Conservation (phyloP, 192 early-diverging fungal genomes). For the Entrophospora sp. region DNA sequence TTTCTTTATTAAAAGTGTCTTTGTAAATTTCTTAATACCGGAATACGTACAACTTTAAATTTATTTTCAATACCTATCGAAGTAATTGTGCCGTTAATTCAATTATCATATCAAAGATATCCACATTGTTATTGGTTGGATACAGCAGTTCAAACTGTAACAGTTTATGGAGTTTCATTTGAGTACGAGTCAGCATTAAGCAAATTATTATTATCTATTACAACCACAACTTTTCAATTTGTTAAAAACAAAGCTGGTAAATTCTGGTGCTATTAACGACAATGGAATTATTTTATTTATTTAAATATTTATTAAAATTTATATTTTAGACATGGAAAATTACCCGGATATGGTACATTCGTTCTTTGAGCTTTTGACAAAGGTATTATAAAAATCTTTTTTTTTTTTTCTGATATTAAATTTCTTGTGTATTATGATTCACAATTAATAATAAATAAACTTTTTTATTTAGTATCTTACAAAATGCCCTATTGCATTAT, state of each 20-base stretch:
- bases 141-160: constrained; percentile 34
- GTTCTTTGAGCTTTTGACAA: constrained; percentile 39
- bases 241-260: constrained; percentile 23
- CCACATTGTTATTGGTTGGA: constrained; percentile 41
- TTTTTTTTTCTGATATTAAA: too few relatives aligned
- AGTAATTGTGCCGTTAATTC: constrained; percentile 25
- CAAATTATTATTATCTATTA: constrained; percentile 14
- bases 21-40: constrained; percentile 38
- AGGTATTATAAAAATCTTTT: too few relatives aligned
- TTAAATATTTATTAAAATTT: neutral
- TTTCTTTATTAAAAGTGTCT: too few relatives aligned
- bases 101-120: constrained; percentile 29
- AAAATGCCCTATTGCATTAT: constrained; percentile 44
- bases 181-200: constrained; percentile 22
- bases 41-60: constrained; percentile 35
- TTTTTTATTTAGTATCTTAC: constrained; percentile 31
- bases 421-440: too few relatives aligned
- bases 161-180: constrained; percentile 47
- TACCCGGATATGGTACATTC: constrained; percentile 41
- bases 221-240: constrained; percentile 19
- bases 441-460: too few relatives aligned
- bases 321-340: constrained; percentile 42
- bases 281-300: neutral
- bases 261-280: too few relatives aligned
- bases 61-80: constrained; percentile 37